A percentile compares a stretch with the other conserved stretches of the same genome.
Evolutionary conservation across 2,329 filamentous ascomycete genomes (phyloP).

Genomic region (Arthrobotrys sinensis): DNA sequence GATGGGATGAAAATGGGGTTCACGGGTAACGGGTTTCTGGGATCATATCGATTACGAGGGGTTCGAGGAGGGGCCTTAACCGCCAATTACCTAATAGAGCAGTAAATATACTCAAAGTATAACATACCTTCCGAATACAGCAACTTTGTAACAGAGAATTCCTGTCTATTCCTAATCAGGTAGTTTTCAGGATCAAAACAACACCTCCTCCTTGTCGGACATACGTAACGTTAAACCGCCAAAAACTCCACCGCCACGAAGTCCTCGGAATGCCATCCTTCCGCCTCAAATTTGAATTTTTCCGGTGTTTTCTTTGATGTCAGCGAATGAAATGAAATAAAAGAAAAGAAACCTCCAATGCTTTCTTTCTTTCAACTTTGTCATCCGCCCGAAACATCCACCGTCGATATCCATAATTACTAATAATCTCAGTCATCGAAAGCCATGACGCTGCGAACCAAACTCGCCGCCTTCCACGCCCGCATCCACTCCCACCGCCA

Average conservation of each 20-base stretch:
- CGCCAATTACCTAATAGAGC: not conserved
- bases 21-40: no score
- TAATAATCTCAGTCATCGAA: not conserved
- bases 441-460: constrained; percentile 42
- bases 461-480: constrained; percentile 57
- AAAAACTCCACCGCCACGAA: constrained; percentile 2
- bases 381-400: not conserved
- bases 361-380: constrained; percentile 14
- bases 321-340: not conserved
- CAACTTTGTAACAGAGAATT: no score
- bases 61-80: not conserved
- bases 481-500: constrained; percentile 58
- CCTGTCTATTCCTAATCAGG: no score
- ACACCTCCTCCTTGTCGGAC: not conserved
- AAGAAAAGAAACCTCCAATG: not conserved
- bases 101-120: not conserved
- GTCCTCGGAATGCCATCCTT: not conserved
- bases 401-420: not conserved
- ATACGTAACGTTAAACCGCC: constrained; percentile 1
- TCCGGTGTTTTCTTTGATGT: not conserved
- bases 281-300: not conserved
- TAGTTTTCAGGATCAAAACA: not conserved
- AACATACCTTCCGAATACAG: not conserved
- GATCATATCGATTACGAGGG: no score
- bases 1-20: no score